phyloP scores from a whole-genome alignment of 352 stramenopile species.

The Pythium angustatum region DNA sequence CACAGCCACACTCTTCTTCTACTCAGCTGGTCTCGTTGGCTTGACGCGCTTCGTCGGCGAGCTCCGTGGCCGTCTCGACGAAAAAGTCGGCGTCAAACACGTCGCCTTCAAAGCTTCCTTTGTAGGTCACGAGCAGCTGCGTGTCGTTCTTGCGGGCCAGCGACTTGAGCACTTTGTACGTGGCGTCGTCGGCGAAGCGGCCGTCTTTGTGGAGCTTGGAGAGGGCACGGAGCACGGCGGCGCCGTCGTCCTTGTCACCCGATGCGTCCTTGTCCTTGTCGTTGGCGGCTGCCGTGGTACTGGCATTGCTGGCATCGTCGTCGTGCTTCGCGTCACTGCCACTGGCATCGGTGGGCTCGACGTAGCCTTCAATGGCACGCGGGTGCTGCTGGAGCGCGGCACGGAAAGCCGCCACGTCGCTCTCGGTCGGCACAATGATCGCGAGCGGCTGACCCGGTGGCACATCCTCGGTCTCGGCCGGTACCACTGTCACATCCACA shows the following conservation, averaged over 20 bases:
- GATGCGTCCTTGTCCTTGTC: background rate
- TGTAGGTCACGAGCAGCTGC: conserved; percentile 77
- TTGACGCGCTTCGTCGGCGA: conserved; percentile 62
- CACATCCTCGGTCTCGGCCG: conserved; percentile 53
- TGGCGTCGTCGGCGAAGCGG: conserved; percentile 58
- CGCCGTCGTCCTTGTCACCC: conserved; percentile 36
- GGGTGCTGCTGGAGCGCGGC: conserved; percentile 55
- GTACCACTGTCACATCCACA: conserved; percentile 51
- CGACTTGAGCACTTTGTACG: conserved; percentile 82
- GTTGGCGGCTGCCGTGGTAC: background rate
- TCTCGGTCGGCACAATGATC: conserved; percentile 69
- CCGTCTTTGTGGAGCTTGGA: conserved; percentile 84
- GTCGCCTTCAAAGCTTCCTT: conserved; percentile 67
- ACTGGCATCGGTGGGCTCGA: conserved; percentile 19
- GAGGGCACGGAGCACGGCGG: conserved; percentile 72
- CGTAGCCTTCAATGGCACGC: conserved; percentile 59
- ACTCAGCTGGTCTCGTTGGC: conserved; percentile 27
- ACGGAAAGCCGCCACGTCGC: conserved; percentile 66
- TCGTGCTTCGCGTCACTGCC: background rate
- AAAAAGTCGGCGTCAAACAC: conserved; percentile 84
- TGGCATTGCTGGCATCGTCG: background rate
- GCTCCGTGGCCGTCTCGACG: conserved; percentile 77
- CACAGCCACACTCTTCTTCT: conserved; percentile 12
- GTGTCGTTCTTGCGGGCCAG: conserved; percentile 82
- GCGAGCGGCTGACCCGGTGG: conserved; percentile 67